Evolutionary conservation across 1,284 basidiomycete species (phyloP).

Genomic region (Pseudozyma hubeiensis): DNA sequence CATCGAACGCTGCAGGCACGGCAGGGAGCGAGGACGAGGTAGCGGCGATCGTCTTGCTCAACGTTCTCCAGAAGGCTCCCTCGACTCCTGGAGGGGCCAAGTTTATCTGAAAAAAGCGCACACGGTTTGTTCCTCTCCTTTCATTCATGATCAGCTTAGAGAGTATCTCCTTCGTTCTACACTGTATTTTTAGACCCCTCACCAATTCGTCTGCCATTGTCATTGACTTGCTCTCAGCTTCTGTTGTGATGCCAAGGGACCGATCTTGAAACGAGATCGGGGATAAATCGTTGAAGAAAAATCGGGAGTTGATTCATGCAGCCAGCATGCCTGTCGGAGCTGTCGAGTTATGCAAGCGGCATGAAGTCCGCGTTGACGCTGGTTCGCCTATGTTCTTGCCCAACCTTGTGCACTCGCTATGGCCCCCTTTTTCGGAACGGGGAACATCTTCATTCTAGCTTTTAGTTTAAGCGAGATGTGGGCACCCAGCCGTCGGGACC

Average conservation of each 20-base stretch:
- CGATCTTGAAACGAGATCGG: not conserved
- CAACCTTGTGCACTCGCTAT: too few species aligned
- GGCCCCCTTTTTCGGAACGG: too few species aligned
- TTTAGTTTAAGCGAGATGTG: too few species aligned
- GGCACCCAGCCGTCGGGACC: too few species aligned
- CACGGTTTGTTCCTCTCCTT: not conserved
- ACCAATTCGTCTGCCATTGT: not conserved
- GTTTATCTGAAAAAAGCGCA: constrained; percentile 1
- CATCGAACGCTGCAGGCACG: constrained; percentile 6
- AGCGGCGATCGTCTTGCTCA: constrained; percentile 39
- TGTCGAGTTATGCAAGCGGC: constrained; percentile 41
- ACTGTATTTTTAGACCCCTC: constrained; percentile 11
- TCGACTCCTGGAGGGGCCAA: constrained; percentile 13
- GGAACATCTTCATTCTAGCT: too few species aligned
- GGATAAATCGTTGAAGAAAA: not conserved
- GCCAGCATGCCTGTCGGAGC: constrained; percentile 22
- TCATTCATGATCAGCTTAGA: not conserved
- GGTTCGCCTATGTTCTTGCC: not conserved
- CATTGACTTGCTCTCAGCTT: not conserved
- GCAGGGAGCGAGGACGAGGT: constrained; percentile 44
- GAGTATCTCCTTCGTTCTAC: not conserved
- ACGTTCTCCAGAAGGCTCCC: constrained; percentile 30
- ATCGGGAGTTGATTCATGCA: constrained; percentile 20
- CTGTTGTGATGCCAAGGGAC: not conserved
- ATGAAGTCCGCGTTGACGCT: not conserved